Base-by-base conservation (phyloP, 805 yeast species). In the Starmerella ratchasimensis region DNA sequence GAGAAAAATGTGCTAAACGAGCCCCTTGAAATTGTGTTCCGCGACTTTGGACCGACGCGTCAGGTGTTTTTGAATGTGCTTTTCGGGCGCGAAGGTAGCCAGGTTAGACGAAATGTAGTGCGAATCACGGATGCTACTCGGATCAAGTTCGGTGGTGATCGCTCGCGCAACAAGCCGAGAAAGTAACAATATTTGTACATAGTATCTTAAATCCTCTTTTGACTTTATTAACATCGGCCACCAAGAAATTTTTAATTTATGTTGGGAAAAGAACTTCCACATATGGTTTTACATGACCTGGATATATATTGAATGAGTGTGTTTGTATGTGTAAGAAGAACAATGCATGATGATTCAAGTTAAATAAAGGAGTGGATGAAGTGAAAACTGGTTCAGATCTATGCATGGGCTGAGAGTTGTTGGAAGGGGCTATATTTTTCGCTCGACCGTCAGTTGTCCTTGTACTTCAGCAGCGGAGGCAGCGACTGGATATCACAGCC, bases 91-190 rank as follows among this genome's bases (percentile, higher is more conserved):
- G 97, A 88, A 64, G 96, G 96, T 37, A 60, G 67, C 29, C 59
- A 64, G 23, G 64, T 90, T 28, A 71, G 82, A 54, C 67, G 69
- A n/a, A 65, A 70, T 38, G 69, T 90, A 27, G 68, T 70, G 24
- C 72, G 84, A 51, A 62, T 88, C 23, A 69, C 79, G 34, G 97
- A 88, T 53, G 67, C 69, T 47, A 83, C 98, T 5, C 71, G 71
- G 41, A 68, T 88, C 64, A 79, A 80, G 60, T 82, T 82, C 53
- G 98, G 98, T 67, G 97, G 97, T 67, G 77, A 72, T 33, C 73
- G 90, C 52, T 68, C 94, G 16, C 93, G 88, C 60, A 73, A 76
- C 57, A 67, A 67, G 41, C 78, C 95, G 65, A 42, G 65, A 30
- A 56, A 59, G 26, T 60, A 50, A 38, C 15, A n/a, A 13, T 6